Conservation (phyloP, 2,329 filamentous ascomycete genomes). For the Colletotrichum sp. region DNA sequence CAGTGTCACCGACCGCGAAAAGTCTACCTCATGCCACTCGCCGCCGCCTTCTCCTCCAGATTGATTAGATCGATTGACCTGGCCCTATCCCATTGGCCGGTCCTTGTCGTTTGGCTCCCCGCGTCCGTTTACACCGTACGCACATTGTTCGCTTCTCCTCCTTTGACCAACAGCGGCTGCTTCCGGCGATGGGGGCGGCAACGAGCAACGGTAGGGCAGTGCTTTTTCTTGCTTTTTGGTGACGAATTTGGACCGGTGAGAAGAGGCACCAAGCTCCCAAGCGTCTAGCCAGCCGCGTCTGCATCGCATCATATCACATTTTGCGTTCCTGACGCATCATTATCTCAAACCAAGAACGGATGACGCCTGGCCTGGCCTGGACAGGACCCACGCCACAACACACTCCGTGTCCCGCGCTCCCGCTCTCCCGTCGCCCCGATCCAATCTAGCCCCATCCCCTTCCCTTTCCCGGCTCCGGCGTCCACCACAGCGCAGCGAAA, state of each 20-base stretch:
- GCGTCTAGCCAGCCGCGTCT: neutral
- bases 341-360: neutral
- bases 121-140: neutral
- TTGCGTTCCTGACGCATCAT: neutral
- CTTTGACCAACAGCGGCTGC: neutral
- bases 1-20: slow-evolving; percentile 9
- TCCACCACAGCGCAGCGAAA: neutral
- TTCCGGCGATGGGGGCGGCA: neutral
- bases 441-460: neutral
- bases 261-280: neutral
- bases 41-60: slow-evolving; percentile 14
- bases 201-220: neutral
- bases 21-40: slow-evolving; percentile 9
- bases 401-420: neutral
- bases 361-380: neutral
- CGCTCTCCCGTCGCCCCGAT: neutral
- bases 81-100: neutral
- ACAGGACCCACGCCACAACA: slow-evolving; percentile 1
- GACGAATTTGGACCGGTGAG: neutral
- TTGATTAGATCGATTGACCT: slow-evolving; percentile 18
- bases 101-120: neutral
- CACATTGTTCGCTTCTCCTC: neutral
- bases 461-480: neutral
- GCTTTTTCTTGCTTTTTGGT: neutral
- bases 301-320: neutral